Evolutionary conservation across 176 grass and related monocot genomes (phyloP), one percentile per base, ranked within the genome.

Genomic region (Cenchrus fungigraminus): DNA sequence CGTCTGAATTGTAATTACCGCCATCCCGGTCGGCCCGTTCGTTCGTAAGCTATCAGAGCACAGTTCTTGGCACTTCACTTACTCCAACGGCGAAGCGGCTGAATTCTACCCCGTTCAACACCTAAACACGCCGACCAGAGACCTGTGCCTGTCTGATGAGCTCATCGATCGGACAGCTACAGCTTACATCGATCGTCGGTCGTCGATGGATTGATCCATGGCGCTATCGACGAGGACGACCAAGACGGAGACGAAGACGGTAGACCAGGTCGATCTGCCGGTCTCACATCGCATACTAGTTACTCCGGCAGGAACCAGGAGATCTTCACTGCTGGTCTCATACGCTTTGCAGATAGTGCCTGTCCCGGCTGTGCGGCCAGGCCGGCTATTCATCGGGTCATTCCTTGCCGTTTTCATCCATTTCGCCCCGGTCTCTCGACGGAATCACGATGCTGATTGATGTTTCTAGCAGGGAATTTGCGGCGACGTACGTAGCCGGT

Each of bases 401-500:
- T 19, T 20, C 20, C 12, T 8, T 51, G 45, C 22, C 47, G 71
- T 73, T 73, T 73, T 52, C 71, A 25, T 9, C 22, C 22, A 6
- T 73, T 51, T 31, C n/a, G 47, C 40, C 42, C 42, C 8, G 37
- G 47, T 50, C 47, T 50, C 9, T 50, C 9, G 8, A 50, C 9
- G 62, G 61, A 60, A 56, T 12, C 15, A 44, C n/a, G 83, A 71
- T 74, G 76, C 20, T 51, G 71, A 82, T 77, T 61, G 71, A 69
- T 50, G 78, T 5, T 20, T 65, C 43, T 29, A 15, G 43, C 12
- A 65, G 40, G 29, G 54, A n/a, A 12, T 53, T 56, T n/a, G 62
- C 31, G 8, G 29, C 78, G 62, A 80, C 49, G 50, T 25, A 8
- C 29, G 9, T 8, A 16, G 51, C 25, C 31, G 62, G 63, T 14